A percentile compares a stretch with the other conserved stretches of the same genome.
Evolutionary conservation across 1,139 yeast species (phyloP).

Genomic region (Debaryomycetaceae sp.): DNA sequence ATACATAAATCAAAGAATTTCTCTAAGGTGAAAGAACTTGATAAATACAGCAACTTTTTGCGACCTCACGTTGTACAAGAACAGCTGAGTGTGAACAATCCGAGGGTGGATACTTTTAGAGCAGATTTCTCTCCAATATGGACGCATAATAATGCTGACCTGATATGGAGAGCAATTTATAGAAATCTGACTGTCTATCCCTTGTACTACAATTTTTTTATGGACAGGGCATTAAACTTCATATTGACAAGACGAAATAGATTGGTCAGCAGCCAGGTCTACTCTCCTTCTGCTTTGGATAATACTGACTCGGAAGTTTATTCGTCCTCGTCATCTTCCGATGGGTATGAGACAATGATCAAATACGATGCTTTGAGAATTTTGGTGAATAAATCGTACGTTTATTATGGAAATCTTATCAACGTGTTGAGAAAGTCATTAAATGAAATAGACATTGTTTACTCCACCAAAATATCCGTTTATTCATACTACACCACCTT

Average conservation of each 20-base stretch:
- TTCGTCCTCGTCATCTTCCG: slow-evolving; percentile 2
- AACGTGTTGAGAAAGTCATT: slow-evolving; percentile 32
- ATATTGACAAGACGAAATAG: slow-evolving; percentile 26
- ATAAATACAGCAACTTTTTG: slow-evolving; percentile 13
- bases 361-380: slow-evolving; percentile 26
- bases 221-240: slow-evolving; percentile 37
- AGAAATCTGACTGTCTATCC: slow-evolving; percentile 23
- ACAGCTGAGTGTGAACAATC: slow-evolving; percentile 11
- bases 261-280: slow-evolving; percentile 15
- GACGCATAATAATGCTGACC: slow-evolving; percentile 16
- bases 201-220: slow-evolving; percentile 32
- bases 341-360: slow-evolving; percentile 11
- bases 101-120: slow-evolving; percentile 15
- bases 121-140: slow-evolving; percentile 26
- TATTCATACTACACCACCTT: slow-evolving; percentile 38
- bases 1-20: slow-evolving; percentile 7
- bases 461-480: slow-evolving; percentile 36
- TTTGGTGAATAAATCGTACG: slow-evolving; percentile 32
- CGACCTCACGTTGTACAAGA: slow-evolving; percentile 10
- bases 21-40: slow-evolving; percentile 8
- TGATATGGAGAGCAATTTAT: slow-evolving; percentile 30
- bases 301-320: slow-evolving; percentile 1
- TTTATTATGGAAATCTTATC: slow-evolving; percentile 34
- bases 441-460: slow-evolving; percentile 29
- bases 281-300: slow-evolving; percentile 3